Evolutionary conservation across 164 flowering plant species (phyloP), one percentile per base, ranked within the genome.

Genomic region (Amborella trichopoda): DNA sequence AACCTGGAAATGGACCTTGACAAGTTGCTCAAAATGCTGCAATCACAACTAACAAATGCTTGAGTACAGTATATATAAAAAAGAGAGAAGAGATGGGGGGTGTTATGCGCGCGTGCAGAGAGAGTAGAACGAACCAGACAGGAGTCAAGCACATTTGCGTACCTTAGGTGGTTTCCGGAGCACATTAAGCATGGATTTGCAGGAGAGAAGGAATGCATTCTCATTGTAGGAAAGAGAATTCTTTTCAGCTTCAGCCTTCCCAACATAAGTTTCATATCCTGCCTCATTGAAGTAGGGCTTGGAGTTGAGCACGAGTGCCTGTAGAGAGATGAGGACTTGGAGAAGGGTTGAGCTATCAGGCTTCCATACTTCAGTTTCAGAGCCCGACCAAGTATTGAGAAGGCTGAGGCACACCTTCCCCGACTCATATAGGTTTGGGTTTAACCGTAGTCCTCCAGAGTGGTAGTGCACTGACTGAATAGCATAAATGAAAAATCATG

Each of bases 371-470:
- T 37, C 40, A 5, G 74, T 74, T 68, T 83, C 96, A 40, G 59
- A 65, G 26, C 99, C 99, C 0, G 74, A 59, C 99, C 99, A 91
- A 33, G 99, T 91, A 27, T 87, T 91, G 28, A 91, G 73, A 30
- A 91, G 94, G 55, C 99, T 91, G 30, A 91, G 87, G 44, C 99
- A 91, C 52, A 91, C 83, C 63, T 64, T 80, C 40, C 99, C 99
- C 21, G 38, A 40, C 20, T 26, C 21, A 28, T 51, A 41, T 38
- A 51, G 21, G 46, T 51, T 51, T 13, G 54, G 54, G 23, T 51
- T 51, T 26, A 51, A 9, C 13, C 46, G 46, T 21, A 39, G 44
- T 18, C 54, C 54, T 21, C 33, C 32, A 27, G 54, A 40, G 23
- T 51, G 37, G 32, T 51, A 51, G 37, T 51, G 18, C 3, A 41